These are phyloP conservation scores for Bryoerythrophyllum caledonicum DNA, from an alignment of 225 moss, liverwort and hornwort species.

Conservation along the genomic window DNA sequence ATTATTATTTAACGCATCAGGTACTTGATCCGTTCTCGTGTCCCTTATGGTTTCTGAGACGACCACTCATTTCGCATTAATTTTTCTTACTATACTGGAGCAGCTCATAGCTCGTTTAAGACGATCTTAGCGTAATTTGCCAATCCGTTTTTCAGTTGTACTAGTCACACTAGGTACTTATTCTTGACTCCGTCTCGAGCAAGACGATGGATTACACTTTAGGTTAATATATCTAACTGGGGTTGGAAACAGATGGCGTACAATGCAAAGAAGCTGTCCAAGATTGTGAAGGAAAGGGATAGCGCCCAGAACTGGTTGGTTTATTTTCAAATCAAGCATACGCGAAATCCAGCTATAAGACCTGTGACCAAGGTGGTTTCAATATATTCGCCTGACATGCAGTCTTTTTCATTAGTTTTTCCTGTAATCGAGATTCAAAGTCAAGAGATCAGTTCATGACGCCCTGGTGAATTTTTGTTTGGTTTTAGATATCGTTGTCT, in stretches of 20 bases:
- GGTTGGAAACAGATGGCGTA: constrained; percentile 63
- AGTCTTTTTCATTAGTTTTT: background rate
- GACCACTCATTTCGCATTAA: background rate
- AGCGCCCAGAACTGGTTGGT: constrained; percentile 59
- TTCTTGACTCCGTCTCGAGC: background rate
- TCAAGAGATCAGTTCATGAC: background rate
- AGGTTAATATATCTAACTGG: background rate
- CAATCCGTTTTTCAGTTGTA: background rate
- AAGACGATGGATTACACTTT: background rate
- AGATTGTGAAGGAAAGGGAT: constrained; percentile 61
- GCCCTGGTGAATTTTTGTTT: background rate
- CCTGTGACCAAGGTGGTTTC: constrained; percentile 61
- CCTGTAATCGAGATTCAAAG: background rate
- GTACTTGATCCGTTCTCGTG: constrained; percentile 21
- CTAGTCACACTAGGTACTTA: background rate
- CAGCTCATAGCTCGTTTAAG: background rate
- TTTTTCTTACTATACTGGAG: background rate
- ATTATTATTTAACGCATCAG: constrained; percentile 57
- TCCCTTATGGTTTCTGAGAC: background rate
- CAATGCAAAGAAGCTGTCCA: constrained; percentile 70
- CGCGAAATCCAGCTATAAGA: constrained; percentile 36
- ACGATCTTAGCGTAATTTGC: background rate
- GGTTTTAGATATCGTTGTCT: background rate
- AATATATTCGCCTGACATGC: background rate
- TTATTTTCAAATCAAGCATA: constrained; percentile 54